These are phyloP conservation scores for Dendrobium huoshanense DNA, from an alignment of 106 monocot genomes.

Conservation along the genomic window DNA sequence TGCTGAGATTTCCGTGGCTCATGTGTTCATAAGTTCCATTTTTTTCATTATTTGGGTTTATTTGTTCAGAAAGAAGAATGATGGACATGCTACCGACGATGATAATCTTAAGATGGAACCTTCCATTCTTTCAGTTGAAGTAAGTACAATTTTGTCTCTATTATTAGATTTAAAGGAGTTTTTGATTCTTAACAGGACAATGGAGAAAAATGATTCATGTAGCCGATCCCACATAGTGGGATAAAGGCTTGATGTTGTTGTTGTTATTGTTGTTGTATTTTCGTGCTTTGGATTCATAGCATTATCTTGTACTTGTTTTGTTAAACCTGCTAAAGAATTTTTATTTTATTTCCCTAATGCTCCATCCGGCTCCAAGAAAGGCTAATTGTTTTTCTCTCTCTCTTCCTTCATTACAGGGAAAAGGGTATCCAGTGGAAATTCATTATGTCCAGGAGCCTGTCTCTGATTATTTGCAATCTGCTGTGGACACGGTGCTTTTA, in stretches of 20 bases:
- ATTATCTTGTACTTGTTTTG: not conserved
- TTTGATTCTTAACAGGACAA: no score
- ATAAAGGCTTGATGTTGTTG: no score
- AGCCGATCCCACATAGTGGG: no score
- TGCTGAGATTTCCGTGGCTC: not conserved
- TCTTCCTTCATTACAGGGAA: slow-evolving; percentile 45
- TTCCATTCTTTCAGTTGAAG: slow-evolving; percentile 95
- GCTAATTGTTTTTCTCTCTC: not conserved
- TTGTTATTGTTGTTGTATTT: no score
- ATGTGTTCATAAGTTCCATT: not conserved
- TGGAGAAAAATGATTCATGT: no score
- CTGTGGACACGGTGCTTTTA: slow-evolving; percentile 69
- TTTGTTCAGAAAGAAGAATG: slow-evolving; percentile 55
- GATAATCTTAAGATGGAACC: slow-evolving; percentile 33
- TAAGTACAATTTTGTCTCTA: slow-evolving; percentile 19
- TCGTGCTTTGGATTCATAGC: not conserved
- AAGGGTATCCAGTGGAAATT: slow-evolving; percentile 85
- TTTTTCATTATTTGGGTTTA: not conserved
- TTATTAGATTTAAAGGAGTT: no score
- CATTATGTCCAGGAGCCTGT: slow-evolving; percentile 78
- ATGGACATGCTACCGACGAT: slow-evolving; percentile 26
- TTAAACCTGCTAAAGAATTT: not conserved
- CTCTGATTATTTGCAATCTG: slow-evolving; percentile 81
- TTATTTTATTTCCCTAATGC: not conserved
- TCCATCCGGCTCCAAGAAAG: not conserved